Evolutionary conservation across 164 flowering plant genomes (phyloP).

Genomic region (Paratinospora sagittata): DNA sequence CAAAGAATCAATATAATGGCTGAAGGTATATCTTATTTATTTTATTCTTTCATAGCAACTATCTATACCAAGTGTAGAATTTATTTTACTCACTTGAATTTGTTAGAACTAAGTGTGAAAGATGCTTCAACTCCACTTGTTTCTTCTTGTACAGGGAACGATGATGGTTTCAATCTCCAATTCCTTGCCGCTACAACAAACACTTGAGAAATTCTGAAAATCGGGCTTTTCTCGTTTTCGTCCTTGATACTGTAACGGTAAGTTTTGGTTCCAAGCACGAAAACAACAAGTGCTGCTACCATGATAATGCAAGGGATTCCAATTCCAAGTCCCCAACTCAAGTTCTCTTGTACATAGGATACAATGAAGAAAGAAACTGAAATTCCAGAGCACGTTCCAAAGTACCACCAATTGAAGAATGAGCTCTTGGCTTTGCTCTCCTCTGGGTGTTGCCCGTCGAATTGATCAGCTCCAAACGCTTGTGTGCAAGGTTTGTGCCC

Average conservation of each 20-base stretch:
- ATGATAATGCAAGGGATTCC: slow-evolving; percentile 16
- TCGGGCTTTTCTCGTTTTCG: slow-evolving; percentile 6
- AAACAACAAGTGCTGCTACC: slow-evolving; percentile 11
- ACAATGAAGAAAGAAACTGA: background rate
- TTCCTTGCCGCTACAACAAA: slow-evolving; percentile 8
- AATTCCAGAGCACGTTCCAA: slow-evolving; percentile 8
- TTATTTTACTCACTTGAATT: slow-evolving; percentile 9
- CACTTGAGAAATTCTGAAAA: background rate
- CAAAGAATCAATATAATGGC: too few species aligned
- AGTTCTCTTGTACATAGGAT: slow-evolving; percentile 14
- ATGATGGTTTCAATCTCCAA: slow-evolving; percentile 7
- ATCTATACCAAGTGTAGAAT: too few species aligned
- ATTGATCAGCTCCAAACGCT: slow-evolving; percentile 23
- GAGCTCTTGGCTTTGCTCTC: slow-evolving; percentile 16
- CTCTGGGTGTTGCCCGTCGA: slow-evolving; percentile 3
- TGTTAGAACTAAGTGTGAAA: background rate
- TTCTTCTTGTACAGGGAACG: background rate
- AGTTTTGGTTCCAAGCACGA: slow-evolving; percentile 14
- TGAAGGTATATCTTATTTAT: too few species aligned
- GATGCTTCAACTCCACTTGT: background rate
- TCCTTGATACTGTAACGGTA: slow-evolving; percentile 15
- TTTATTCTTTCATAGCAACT: too few species aligned
- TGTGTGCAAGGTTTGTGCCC: slow-evolving; percentile 22
- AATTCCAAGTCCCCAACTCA: slow-evolving; percentile 18
- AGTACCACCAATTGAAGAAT: slow-evolving; percentile 22